phyloP scores from a whole-genome alignment of 2,329 filamentous ascomycete genomes.

The Mariannaea elegans region DNA sequence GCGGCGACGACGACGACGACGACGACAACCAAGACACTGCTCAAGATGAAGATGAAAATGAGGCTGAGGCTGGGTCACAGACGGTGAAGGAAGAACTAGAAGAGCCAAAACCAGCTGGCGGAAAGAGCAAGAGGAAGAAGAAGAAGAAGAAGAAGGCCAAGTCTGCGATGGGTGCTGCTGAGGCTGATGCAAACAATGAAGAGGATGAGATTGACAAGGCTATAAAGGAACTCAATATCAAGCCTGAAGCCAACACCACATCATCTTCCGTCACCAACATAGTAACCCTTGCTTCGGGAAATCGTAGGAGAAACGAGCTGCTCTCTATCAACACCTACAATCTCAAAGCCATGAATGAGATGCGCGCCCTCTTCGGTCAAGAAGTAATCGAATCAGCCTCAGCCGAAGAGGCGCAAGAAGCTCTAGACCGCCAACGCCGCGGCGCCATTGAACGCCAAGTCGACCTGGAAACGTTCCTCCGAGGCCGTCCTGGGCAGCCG shows the following conservation, averaged over 20 bases:
- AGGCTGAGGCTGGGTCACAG: constrained; percentile 37
- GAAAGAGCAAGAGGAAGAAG: constrained; percentile 46
- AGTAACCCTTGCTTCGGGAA: constrained; percentile 9
- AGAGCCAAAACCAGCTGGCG: constrained; percentile 44
- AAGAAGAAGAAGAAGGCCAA: constrained; percentile 50
- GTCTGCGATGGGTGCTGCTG: constrained; percentile 28
- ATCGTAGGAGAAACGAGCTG: constrained; percentile 49
- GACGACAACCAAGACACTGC: constrained; percentile 46
- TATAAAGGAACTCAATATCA: constrained; percentile 58
- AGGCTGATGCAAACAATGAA: constrained; percentile 28
- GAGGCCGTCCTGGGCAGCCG: constrained; percentile 62
- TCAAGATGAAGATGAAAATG: constrained; percentile 46
- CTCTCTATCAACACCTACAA: constrained; percentile 69
- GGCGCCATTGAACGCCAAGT: constrained; percentile 57
- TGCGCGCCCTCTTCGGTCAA: constrained; percentile 71
- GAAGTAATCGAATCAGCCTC: constrained; percentile 65
- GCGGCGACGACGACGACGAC: constrained; percentile 52
- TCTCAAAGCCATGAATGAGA: constrained; percentile 89
- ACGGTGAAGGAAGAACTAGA: constrained; percentile 41
- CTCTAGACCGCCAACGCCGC: constrained; percentile 46
- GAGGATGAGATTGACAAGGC: constrained; percentile 66
- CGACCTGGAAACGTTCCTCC: constrained; percentile 65
- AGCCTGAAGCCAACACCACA: constrained; percentile 20
- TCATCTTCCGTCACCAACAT: constrained; percentile 2
- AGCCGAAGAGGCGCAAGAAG: constrained; percentile 58